Evolutionary conservation across 176 grass and related monocot genomes (phyloP).

Genomic region (Lolium perenne): DNA sequence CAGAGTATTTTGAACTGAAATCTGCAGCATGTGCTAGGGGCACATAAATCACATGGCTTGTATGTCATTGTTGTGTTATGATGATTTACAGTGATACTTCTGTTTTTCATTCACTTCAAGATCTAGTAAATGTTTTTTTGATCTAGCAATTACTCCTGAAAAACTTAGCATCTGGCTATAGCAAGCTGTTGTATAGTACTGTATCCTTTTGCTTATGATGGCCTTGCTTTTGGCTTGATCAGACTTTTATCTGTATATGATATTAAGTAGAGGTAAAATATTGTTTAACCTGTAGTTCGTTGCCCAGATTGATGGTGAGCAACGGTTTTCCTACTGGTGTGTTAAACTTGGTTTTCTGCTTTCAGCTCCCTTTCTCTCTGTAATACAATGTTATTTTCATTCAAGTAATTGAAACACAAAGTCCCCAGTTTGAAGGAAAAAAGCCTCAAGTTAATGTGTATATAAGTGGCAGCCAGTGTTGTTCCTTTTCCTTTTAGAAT

Average conservation of each 20-base stretch:
- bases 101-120: background rate
- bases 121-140: background rate
- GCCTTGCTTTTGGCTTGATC: background rate
- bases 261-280: background rate
- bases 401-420: background rate
- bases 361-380: background rate
- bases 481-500: background rate
- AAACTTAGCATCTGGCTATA: background rate
- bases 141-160: background rate
- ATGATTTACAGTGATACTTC: background rate
- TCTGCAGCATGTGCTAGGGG: background rate
- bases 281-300: background rate
- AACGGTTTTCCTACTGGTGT: background rate
- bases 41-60: background rate
- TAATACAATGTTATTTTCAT: background rate
- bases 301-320: background rate
- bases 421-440: background rate
- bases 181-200: background rate
- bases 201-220: background rate
- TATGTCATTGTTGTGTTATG: background rate
- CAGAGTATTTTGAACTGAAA: background rate
- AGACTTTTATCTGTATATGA: background rate
- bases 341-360: background rate
- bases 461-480: constrained; percentile 17
- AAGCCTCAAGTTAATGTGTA: background rate